These are phyloP conservation scores for Breynia disticha DNA, from an alignment of 441 rosid genomes.

Conservation along the genomic window DNA sequence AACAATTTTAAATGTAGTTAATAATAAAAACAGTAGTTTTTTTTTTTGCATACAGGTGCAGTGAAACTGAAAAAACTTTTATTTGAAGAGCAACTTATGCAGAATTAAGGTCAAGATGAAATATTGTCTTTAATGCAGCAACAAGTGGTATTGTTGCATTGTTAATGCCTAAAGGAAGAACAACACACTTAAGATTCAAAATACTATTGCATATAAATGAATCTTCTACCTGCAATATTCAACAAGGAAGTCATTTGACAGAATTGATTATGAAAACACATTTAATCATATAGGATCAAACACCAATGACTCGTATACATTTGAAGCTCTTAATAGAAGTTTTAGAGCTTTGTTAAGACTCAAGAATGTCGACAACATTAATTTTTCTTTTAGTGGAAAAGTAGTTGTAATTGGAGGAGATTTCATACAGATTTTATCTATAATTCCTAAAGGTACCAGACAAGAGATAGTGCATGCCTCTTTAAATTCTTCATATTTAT, in stretches of 20 bases:
- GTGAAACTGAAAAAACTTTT: slow-evolving; percentile 1
- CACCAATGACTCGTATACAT: not conserved
- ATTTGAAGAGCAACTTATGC: slow-evolving; percentile 1
- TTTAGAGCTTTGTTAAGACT: not conserved
- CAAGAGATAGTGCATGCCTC: not conserved
- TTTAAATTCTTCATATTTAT: not conserved
- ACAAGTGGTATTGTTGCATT: slow-evolving; percentile 11
- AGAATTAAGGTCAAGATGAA: not conserved
- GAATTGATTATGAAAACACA: not conserved
- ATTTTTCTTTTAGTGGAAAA: not conserved
- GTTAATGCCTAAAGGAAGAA: slow-evolving; percentile 7
- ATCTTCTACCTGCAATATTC: not conserved
- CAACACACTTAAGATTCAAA: slow-evolving; percentile 7
- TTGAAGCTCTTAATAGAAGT: slow-evolving; percentile 7
- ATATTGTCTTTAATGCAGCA: slow-evolving; percentile 8
- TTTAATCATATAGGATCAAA: slow-evolving; percentile 15
- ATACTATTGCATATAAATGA: not conserved
- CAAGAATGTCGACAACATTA: not conserved
- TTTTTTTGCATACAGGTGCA: slow-evolving; percentile 2
- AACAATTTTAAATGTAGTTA: too few relatives aligned
- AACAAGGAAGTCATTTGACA: not conserved
- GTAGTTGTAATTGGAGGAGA: not conserved
- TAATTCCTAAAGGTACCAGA: not conserved
- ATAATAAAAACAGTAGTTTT: too few relatives aligned
- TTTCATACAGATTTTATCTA: not conserved